Base-by-base conservation (phyloP, 441 rosid species). In the Dalechampia spathulata region DNA sequence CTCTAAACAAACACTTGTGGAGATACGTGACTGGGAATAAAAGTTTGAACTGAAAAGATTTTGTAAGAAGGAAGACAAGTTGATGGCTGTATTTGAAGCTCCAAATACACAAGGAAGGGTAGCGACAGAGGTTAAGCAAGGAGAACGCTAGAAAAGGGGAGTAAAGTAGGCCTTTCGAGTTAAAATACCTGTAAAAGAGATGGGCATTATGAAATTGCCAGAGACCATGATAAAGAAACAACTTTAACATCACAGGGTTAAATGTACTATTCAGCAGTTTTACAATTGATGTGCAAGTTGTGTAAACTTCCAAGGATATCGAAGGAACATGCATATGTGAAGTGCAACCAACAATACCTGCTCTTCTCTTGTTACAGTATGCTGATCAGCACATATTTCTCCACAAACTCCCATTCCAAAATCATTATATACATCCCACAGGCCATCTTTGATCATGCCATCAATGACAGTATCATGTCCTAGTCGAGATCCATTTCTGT, bases 391-490 rank as follows among this genome's bases (percentile, higher is more conserved):
- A 66, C 96, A 92, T 56, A 92, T 60, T 80, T 92, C 99, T 52
- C 71, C 96, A 60, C 96, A 92, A 38, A 83, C 78, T 68, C 99
- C 96, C 96, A 88, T 92, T 46, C 82, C 91, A 72, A 88, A 78
- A 74, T 86, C 88, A 59, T 88, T 92, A 75, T 83, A 88, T 19
- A 88, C 94, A 74, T 92, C 99, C 99, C 99, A 86, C 36, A 92
- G 76, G 25, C 99, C 96, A 78, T 92, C 99, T 77, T 88, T 88
- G 55, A 80, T 71, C 96, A 92, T 80, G 55, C 96, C 96, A 52
- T 92, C 99, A 46, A 88, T 69, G 67, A 92, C 40, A 39, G 76
- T 75, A 73, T 86, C 96, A 72, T 92, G 82, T 41, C 99, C 99
- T 30, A 86, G 63, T 27, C 90, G 78, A 26, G 92, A 88, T 52